Evolutionary conservation across 1,139 yeast species (phyloP), one percentile per base, ranked within the genome.

Genomic region (Pichia sp.): DNA sequence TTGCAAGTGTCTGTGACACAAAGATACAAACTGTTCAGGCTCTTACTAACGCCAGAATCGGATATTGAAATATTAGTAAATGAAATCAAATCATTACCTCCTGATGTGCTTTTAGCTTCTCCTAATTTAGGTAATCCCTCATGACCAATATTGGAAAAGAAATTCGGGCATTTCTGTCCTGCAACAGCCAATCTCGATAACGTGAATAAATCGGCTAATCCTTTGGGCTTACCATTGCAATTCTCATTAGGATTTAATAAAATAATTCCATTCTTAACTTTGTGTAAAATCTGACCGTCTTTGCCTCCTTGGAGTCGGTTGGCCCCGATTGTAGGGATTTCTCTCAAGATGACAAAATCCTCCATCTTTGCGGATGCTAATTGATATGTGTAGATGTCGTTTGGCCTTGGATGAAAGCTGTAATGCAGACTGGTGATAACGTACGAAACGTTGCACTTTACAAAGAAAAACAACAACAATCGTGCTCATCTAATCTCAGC

Each of bases 1-100:
- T 56, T 59, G 38, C 53, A 41, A 2, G 55, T 51, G 36, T 62
- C 61, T 3, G 61, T 55, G n/a, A 62, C 60, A 1, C 53, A 42
- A 7, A 56, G 45, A 21, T 59, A 37, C 12, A 58, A 33, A n/a
- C 57, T 51, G 14, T 53, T 48, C 17, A 49, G 46, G 17, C 46
- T 45, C 4, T 39, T 20, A 21, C 57, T 49, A 6, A 58, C 54
- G 3, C 66, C 64, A 2, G 57, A 52, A 3, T 59, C 51, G 3
- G 66, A 61, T 58, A 63, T 57, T 3, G 51, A 44, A 4, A 60
- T 17, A 22, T 34, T 30, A 8, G 10, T 32, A n/a, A 45, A 20
- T 17, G 34, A 37, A 14, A 48, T 19, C 7, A 34, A 17, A 17
- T 50, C 50, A 40, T 33, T 39, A 11, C 36, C 18, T 17, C 30